Conservation (phyloP, 306 rosid species). For the Abrus precatorius region DNA sequence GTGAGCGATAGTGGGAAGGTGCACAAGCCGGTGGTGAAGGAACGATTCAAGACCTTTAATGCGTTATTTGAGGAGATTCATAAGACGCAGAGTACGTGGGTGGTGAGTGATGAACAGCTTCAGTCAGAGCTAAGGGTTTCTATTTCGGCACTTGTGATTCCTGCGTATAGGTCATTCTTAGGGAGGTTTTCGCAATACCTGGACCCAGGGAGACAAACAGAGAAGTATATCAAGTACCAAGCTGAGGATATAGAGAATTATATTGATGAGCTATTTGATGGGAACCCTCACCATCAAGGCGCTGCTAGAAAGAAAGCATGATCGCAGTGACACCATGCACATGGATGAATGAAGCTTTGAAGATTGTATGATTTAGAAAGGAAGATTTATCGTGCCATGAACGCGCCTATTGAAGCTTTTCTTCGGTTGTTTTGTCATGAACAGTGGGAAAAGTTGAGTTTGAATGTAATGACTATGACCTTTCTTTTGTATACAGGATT, state of each 20-base stretch:
- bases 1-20: constrained; percentile 66
- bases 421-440: neutral
- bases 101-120: constrained; percentile 87
- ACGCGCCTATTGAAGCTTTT: neutral
- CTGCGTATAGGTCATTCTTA: constrained; percentile 78
- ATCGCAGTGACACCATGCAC: neutral
- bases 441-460: too few relatives aligned
- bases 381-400: too few relatives aligned
- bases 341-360: neutral
- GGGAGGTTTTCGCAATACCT: constrained; percentile 81
- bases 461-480: too few relatives aligned
- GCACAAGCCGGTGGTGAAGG: constrained; percentile 74
- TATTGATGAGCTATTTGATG: constrained; percentile 79
- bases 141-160: constrained; percentile 77
- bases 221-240: constrained; percentile 83
- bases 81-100: constrained; percentile 87
- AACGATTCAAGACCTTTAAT: constrained; percentile 82
- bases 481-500: too few relatives aligned
- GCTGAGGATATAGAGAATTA: constrained; percentile 79
- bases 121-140: constrained; percentile 90
- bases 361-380: too few relatives aligned
- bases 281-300: constrained; percentile 54
- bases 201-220: constrained; percentile 73
- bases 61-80: constrained; percentile 79
- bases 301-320: constrained; percentile 52